Percentiles rank a stretch among this genome's conserved stretches.
phyloP scores from a whole-genome alignment of 140 eudicot species.

The Flaveria floridana region DNA sequence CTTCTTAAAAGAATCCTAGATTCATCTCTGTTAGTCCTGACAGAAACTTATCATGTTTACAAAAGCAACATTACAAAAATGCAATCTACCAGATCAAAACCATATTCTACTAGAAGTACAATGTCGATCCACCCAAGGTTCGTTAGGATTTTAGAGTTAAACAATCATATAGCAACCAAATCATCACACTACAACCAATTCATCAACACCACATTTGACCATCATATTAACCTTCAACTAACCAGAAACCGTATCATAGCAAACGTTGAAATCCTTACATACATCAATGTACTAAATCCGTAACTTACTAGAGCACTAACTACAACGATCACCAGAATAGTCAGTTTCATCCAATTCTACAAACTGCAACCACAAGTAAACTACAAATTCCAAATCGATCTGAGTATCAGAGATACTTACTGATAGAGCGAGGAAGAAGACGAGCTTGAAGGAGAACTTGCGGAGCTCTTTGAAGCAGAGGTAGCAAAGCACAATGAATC shows the following conservation, averaged over 20 bases:
- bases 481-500: slow-evolving; percentile 83
- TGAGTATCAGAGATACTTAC: slow-evolving; percentile 34
- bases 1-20: not conserved
- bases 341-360: slow-evolving; percentile 12
- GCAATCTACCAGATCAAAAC: slow-evolving; percentile 23
- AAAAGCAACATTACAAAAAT: not conserved
- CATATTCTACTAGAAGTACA: not conserved
- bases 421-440: slow-evolving; percentile 91
- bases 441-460: slow-evolving; percentile 96
- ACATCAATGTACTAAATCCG: not conserved
- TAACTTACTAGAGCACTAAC: not conserved
- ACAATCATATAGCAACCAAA: not conserved
- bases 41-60: slow-evolving; percentile 9
- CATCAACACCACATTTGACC: slow-evolving; percentile 15
- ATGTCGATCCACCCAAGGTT: slow-evolving; percentile 8
- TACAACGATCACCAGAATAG: not conserved
- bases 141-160: not conserved
- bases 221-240: slow-evolving; percentile 7
- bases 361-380: not conserved
- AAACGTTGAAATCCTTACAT: not conserved
- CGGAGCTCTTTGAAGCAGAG: slow-evolving; percentile 88
- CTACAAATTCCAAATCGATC: slow-evolving; percentile 8
- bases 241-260: not conserved
- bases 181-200: slow-evolving; percentile 6
- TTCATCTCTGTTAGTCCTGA: slow-evolving; percentile 5